Base-by-base conservation (phyloP, 352 stramenopile species). In the Phytopythium aichiense region DNA sequence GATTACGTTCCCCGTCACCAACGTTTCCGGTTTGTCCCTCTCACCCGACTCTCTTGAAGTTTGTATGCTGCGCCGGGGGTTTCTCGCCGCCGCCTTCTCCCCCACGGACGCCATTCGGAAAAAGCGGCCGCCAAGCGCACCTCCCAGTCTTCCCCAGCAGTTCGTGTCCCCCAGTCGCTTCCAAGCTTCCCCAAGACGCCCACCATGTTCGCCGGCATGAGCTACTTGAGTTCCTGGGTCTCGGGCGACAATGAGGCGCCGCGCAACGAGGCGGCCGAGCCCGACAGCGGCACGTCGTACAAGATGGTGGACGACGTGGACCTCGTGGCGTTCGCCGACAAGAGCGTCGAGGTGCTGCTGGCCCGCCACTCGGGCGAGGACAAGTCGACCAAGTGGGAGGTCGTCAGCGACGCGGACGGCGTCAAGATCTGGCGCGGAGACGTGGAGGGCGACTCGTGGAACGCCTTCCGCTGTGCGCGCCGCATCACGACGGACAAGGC, bases 351-450 rank as follows among this genome's bases (percentile, higher is more conserved):
- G 60, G 76, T 91, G 46, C 68, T 94, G 51, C 71, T 92, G 0
- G 66, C 67, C 22, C 81, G 84, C 46, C 63, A 91, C 76, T 74
- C 76, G 25, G 82, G 81, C 42, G 62, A 75, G 2, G 83, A 91
- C 69, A 73, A 79, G 23, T 76, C 89, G 37, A 92, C 82, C 15
- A 84, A 70, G 40, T 94, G 85, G 85, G 76, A 87, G 48, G 59
- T 91, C 57, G 73, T 89, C 25, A 76, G 89, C 50, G 73, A 86
- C 25, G 53, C 74, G 0, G 65, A 86, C 2, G 68, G 64, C 12
- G 68, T 86, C 13, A 64, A 69, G 43, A 76, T 94, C 65, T 91
- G 79, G 77, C 81, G 83, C 55, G 85, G 82, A 28, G 74, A 77
- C 23, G 79, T 94, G 0, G 67, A 88, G 20, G 71, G 71, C 42